A percentile compares a stretch with the other conserved stretches of the same genome.
Evolutionary conservation across 2,329 filamentous ascomycete genomes (phyloP).

Genomic region (Tolypocladium paradoxum): DNA sequence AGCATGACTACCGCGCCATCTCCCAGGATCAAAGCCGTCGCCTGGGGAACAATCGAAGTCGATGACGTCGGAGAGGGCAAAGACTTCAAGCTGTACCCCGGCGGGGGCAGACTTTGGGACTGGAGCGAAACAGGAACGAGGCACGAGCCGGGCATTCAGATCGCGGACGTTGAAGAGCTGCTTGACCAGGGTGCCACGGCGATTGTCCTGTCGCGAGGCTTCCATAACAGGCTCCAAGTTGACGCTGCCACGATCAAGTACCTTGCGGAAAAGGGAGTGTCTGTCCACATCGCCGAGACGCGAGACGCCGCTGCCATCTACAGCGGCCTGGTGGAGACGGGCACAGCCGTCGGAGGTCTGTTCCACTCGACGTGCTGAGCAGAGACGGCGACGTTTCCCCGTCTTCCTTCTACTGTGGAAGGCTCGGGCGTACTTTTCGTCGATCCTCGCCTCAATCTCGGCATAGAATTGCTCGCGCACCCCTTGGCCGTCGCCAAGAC

Average conservation of each 20-base stretch:
- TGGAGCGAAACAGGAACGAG: constrained; percentile 5
- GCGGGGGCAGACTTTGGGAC: constrained; percentile 5
- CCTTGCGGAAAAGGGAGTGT: background rate
- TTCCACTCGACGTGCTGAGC: background rate
- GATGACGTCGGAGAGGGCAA: constrained; percentile 1
- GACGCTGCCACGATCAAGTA: background rate
- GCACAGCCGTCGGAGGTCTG: background rate
- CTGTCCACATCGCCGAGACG: constrained; percentile 2
- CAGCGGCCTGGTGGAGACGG: background rate
- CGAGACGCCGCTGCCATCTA: background rate
- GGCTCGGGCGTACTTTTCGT: background rate
- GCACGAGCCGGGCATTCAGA: background rate
- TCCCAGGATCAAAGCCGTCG: background rate
- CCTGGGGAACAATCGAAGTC: constrained; percentile 4
- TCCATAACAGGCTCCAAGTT: constrained; percentile 4
- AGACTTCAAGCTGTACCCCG: constrained; percentile 6
- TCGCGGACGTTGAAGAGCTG: constrained; percentile 5
- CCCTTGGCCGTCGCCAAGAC: background rate
- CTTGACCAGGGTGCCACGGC: constrained; percentile 3
- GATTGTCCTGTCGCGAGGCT: constrained; percentile 4
- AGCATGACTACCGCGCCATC: background rate
- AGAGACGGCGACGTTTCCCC: background rate
- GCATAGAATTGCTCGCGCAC: background rate
- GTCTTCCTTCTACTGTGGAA: background rate
- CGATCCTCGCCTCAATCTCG: background rate